Evolutionary conservation across 371 early-diverging fungal species (phyloP).

Genomic region (Mortierella sp.): DNA sequence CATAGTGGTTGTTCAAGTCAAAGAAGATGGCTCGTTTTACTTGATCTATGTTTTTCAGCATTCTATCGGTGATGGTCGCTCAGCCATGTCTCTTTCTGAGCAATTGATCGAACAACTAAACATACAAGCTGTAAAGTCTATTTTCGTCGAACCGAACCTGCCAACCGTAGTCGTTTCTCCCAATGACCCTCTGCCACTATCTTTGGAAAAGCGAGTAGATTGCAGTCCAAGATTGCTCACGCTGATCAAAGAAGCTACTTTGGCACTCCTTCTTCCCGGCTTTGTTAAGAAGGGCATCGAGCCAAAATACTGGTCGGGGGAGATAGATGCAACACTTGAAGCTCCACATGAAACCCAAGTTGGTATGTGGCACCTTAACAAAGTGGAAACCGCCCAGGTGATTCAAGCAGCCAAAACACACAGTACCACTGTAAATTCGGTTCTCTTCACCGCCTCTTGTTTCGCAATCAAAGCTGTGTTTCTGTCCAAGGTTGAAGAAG

Average conservation of each 20-base stretch:
- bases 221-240: constrained; percentile 13
- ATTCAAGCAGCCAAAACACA: constrained; percentile 28
- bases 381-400: constrained; percentile 30
- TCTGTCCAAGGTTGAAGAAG: constrained; percentile 21
- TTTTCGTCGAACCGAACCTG: not conserved
- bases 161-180: constrained; percentile 23
- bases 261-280: constrained; percentile 21
- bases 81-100: constrained; percentile 25
- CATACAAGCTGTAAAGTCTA: constrained; percentile 3
- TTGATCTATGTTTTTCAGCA: constrained; percentile 35
- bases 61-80: constrained; percentile 44
- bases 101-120: constrained; percentile 39
- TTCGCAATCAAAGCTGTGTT: constrained; percentile 43
- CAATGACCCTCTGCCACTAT: constrained; percentile 6
- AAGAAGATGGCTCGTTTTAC: constrained; percentile 37
- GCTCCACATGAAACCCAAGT: constrained; percentile 23
- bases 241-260: constrained; percentile 25
- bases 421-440: constrained; percentile 30
- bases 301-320: constrained; percentile 45
- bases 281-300: constrained; percentile 29
- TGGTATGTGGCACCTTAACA: constrained; percentile 12
- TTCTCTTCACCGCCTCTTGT: constrained; percentile 33
- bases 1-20: constrained; percentile 29
- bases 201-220: constrained; percentile 18
- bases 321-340: constrained; percentile 23